phyloP scores from a whole-genome alignment of 768 basidiomycete genomes.

The Gautieria morchelliformis region DNA sequence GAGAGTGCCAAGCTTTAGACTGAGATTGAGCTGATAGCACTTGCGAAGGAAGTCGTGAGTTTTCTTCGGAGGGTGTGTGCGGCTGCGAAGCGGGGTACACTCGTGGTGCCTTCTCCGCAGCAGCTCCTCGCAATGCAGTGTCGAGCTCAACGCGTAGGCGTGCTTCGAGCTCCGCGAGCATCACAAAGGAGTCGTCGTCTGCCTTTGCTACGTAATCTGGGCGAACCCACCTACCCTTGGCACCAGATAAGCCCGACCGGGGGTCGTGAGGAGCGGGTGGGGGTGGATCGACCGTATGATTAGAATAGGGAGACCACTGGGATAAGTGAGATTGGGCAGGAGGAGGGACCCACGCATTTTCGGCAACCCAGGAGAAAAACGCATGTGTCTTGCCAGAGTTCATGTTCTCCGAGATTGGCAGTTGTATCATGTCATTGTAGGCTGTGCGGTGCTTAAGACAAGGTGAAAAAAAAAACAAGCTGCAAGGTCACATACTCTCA shows the following conservation, averaged over 20 bases:
- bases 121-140: constrained; percentile 14
- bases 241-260: constrained; percentile 29
- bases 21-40: background rate
- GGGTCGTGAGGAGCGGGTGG: constrained; percentile 67
- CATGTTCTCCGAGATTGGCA: constrained; percentile 90
- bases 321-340: constrained; percentile 40
- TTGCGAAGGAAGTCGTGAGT: background rate
- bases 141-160: constrained; percentile 73
- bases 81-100: constrained; percentile 10
- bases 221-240: constrained; percentile 58
- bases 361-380: constrained; percentile 89
- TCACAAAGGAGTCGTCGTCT: constrained; percentile 92
- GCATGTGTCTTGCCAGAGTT: constrained; percentile 88
- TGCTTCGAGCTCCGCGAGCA: constrained; percentile 91
- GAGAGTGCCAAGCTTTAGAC: background rate
- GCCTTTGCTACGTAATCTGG: constrained; percentile 92
- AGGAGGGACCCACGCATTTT: constrained; percentile 85
- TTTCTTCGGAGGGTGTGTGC: constrained; percentile 10
- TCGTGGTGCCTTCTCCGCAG: background rate
- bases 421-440: constrained; percentile 78
- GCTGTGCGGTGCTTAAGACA: constrained; percentile 29
- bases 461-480: constrained; percentile 1
- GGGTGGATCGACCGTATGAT: constrained; percentile 44
- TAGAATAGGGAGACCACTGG: constrained; percentile 57
- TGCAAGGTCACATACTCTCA: constrained; percentile 55